Evolutionary conservation across 2,329 filamentous ascomycete species (phyloP), one percentile per base, ranked within the genome.

Genomic region (Paracoccidioides lutzii): DNA sequence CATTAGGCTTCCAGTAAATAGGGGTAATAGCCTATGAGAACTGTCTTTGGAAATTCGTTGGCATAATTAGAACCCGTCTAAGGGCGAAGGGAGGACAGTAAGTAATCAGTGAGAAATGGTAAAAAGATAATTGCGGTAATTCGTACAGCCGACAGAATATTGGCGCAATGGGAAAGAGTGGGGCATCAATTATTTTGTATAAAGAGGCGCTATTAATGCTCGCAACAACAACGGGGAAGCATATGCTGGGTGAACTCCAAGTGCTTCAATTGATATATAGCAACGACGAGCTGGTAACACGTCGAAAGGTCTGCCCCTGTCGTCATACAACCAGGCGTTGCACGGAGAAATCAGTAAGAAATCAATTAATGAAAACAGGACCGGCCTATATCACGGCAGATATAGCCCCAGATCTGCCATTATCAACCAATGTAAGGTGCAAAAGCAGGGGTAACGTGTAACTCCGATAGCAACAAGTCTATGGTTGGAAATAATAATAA

Each of bases 401-500:
- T n/a, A 52, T 42, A 32, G 28, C 37, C 12, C 22, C 28, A 40
- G 15, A 52, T 46, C 33, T n/a, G 8, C 49, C 15, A 42, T 12
- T 52, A 9, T 51, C 5, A 15, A 32, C 14, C 22, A 30, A 41
- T 5, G 22, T 28, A 22, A 41, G 10, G 22, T 41, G 49, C 30
- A 52, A 32, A 52, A 41, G 10, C 49, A 52, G 37, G 49, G 49
- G 49, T 15, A 52, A n/a, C 9, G 49, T 52, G 49, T 42, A 40
- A 52, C 49, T 30, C 15, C 8, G 37, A 9, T 52, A 52, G 15
- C 22, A 52, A 52, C 3, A 38, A 28, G 15, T 12, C 14, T 41
- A 10, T 30, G 14, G 14, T 40, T n/a, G 15, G 22, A 52, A 41
- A 30, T 15, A 5, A 22, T 22, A 22, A 22, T 22, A 22, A 22